A percentile compares a stretch with the other conserved stretches of the same genome.
Evolutionary conservation across 208 protist species (phyloP).

Genomic region (Trypanosoma boissoni): DNA sequence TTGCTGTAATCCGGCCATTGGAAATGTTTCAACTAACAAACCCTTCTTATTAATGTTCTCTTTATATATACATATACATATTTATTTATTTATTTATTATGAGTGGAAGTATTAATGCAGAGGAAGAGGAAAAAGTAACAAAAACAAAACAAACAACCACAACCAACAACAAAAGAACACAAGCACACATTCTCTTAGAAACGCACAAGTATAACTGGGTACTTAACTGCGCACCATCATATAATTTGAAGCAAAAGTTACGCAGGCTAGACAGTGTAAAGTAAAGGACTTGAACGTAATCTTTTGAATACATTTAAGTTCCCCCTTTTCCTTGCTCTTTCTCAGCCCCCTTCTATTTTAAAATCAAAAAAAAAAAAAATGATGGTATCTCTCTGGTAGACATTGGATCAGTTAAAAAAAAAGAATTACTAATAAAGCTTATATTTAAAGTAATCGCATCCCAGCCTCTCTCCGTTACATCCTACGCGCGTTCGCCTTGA

Average conservation of each 20-base stretch:
- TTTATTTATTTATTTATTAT: neutral
- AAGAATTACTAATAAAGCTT: too few species aligned
- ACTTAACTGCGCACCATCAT: too few species aligned
- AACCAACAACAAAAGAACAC: conserved; percentile 19
- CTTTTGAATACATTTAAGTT: neutral
- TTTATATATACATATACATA: neutral
- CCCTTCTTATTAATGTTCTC: too few species aligned
- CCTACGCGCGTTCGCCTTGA: conserved; percentile 25
- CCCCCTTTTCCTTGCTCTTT: neutral
- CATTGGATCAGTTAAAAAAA: neutral
- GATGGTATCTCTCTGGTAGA: neutral
- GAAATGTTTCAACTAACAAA: too few species aligned
- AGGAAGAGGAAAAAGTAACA: neutral
- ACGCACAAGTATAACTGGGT: neutral
- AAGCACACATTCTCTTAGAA: conserved; percentile 5
- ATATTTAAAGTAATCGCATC: too few species aligned
- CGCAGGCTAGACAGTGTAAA: neutral
- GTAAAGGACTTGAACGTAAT: neutral
- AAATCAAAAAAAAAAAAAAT: neutral
- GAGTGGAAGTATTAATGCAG: neutral
- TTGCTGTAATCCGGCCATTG: conserved; percentile 69
- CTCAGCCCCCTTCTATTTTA: neutral
- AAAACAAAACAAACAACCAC: conserved; percentile 12
- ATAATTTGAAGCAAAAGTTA: too few species aligned
- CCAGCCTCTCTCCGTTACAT: too few species aligned